Percentiles rank a stretch among this genome's conserved stretches.
phyloP scores from a whole-genome alignment of 768 basidiomycete genomes.

The Bullera alba region DNA sequence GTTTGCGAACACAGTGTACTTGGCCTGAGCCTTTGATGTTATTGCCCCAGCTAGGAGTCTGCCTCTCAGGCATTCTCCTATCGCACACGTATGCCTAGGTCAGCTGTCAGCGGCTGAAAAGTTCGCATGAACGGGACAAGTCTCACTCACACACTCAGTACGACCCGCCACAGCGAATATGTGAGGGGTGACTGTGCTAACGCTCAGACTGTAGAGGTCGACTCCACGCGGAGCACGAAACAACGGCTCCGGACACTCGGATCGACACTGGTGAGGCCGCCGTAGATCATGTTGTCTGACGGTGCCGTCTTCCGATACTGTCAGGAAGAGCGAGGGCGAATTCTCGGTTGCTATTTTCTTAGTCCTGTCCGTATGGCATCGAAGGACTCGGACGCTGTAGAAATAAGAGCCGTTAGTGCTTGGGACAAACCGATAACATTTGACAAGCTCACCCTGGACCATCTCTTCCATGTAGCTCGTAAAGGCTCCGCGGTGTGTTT shows the following conservation, averaged over 20 bases:
- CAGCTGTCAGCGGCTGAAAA: constrained; percentile 1
- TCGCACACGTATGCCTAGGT: constrained; percentile 73
- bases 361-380: constrained; percentile 63
- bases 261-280: constrained; percentile 58
- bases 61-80: constrained; percentile 62
- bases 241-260: constrained; percentile 63
- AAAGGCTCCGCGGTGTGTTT: not conserved
- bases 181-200: constrained; percentile 72
- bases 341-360: constrained; percentile 63
- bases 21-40: constrained; percentile 52
- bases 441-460: constrained; percentile 38
- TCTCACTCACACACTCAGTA: constrained; percentile 60
- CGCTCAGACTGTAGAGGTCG: constrained; percentile 64
- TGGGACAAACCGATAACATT: too few species aligned
- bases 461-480: constrained; percentile 11
- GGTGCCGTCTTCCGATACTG: constrained; percentile 62
- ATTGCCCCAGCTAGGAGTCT: constrained; percentile 66
- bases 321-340: constrained; percentile 33
- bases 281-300: constrained; percentile 84
- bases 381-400: constrained; percentile 48
- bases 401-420: too few species aligned
- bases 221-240: constrained; percentile 54
- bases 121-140: not conserved
- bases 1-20: constrained; percentile 73
- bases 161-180: constrained; percentile 80